Base-by-base conservation (phyloP, 352 stramenopile species). In the Aphanomyces astaci region DNA sequence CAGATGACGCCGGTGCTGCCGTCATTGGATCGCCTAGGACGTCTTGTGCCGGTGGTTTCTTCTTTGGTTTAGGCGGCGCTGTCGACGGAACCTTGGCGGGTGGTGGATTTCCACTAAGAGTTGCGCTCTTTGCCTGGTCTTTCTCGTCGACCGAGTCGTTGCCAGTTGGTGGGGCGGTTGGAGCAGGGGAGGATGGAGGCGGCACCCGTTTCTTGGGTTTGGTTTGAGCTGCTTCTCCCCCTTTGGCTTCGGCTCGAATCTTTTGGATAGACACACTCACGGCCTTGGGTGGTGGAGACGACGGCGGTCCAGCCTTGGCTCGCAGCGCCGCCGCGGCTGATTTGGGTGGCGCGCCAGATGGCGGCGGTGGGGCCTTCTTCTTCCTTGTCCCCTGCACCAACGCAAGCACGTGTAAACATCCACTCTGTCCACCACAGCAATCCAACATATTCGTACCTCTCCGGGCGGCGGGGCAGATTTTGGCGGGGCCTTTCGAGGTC, bases 251-350 rank as follows among this genome's bases (percentile, higher is more conserved):
- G 10, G 78, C 77, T 73, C 82, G 84, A 52, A 92, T 86, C 72
- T 92, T 92, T 4, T 81, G 80, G 0, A 92, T 82, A 0, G 82
- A 89, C 22, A 82, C 74, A 74, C 80, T 92, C 2, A 79, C 66
- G 10, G 73, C 28, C 7, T 71, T 76, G 2, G 78, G 62, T 22
- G 62, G 62, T 31, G 62, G 75, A 57, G 74, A 74, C 22, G 84
- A 82, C 7, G 82, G 84, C 51, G 84, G 78, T 4, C 80, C 82
- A 71, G 84, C 80, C 55, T 92, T 92, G 0, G 82, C 82, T 39
- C 84, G 78, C 28, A 92, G 86, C 2, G 79, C 82, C 3, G 82
- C 77, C 13, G 82, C 84, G 10, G 84, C 81, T 0, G 82, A 90
- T 0, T 63, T 78, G 30, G 82, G 84, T 13, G 84, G 84, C 53